These are phyloP conservation scores for Circinella umbellata DNA, from an alignment of 371 early-diverging fungal genomes.

Conservation along the genomic window DNA sequence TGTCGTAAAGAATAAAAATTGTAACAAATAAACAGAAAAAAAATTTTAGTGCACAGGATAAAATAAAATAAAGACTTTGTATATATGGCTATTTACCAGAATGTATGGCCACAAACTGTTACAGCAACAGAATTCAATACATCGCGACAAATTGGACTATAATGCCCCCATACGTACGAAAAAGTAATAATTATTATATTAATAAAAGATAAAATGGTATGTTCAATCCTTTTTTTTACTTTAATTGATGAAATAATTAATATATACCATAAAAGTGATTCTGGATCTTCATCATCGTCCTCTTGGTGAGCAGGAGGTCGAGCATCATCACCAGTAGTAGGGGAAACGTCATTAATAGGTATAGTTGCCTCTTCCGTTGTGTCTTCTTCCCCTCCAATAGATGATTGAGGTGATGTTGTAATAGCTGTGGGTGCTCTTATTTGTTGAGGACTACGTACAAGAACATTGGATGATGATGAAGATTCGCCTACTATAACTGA, in stretches of 20 bases:
- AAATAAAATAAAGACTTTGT: no score
- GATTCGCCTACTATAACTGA: background rate
- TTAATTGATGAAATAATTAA: background rate
- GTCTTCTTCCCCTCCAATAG: background rate
- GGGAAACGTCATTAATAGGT: background rate
- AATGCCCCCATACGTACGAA: no score
- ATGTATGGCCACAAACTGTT: slow-evolving; percentile 87
- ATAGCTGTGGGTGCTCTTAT: background rate
- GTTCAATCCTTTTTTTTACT: no score
- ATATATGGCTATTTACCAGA: slow-evolving; percentile 65
- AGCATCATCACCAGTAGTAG: background rate
- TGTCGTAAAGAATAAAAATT: background rate
- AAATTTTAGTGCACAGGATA: no score
- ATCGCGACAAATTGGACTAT: slow-evolving; percentile 77
- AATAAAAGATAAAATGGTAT: background rate
- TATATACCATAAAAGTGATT: slow-evolving; percentile 13
- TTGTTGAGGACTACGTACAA: background rate
- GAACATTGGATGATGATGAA: background rate
- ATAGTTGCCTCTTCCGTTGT: slow-evolving; percentile 1
- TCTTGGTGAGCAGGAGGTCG: background rate
- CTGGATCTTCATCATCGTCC: slow-evolving; percentile 19
- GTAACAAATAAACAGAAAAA: no score
- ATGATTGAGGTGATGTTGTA: background rate
- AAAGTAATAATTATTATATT: no score
- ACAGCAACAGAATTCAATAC: slow-evolving; percentile 77